Conservation (phyloP, 2,329 filamentous ascomycete genomes). For the Lachnellula hyalina region DNA sequence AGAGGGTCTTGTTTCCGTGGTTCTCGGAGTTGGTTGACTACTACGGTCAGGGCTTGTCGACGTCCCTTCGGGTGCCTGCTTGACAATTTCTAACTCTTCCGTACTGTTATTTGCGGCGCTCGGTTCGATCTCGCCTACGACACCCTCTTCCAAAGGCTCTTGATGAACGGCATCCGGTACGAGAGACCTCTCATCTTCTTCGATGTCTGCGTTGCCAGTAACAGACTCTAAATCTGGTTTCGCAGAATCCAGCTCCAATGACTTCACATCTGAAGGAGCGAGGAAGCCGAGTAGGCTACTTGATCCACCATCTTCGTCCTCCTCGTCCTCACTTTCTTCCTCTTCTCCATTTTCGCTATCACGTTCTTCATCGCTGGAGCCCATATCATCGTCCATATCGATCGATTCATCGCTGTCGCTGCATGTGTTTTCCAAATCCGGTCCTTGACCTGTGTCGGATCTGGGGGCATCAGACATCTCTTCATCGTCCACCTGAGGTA, state of each 20-base stretch:
- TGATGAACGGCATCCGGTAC: conserved; percentile 23
- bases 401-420: conserved; percentile 60
- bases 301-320: conserved; percentile 38
- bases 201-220: conserved; percentile 10
- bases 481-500: conserved; percentile 26
- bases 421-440: conserved; percentile 14
- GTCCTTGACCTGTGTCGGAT: background rate
- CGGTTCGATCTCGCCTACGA: background rate
- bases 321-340: conserved; percentile 31
- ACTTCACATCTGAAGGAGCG: conserved; percentile 27
- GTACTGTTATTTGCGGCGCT: background rate
- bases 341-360: conserved; percentile 39
- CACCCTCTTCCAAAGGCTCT: conserved; percentile 1
- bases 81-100: conserved; percentile 4
- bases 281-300: conserved; percentile 34
- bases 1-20: conserved; percentile 31
- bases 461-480: conserved; percentile 17
- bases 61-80: conserved; percentile 13
- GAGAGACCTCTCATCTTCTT: conserved; percentile 28
- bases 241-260: conserved; percentile 29
- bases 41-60: conserved; percentile 31
- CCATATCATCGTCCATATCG: conserved; percentile 63
- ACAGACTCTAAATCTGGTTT: background rate
- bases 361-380: conserved; percentile 47
- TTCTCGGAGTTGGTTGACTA: conserved; percentile 33